A percentile compares a stretch with the other conserved stretches of the same genome.
Evolutionary conservation across 495 filamentous ascomycete species (phyloP).

Genomic region (Xylona heveae): DNA sequence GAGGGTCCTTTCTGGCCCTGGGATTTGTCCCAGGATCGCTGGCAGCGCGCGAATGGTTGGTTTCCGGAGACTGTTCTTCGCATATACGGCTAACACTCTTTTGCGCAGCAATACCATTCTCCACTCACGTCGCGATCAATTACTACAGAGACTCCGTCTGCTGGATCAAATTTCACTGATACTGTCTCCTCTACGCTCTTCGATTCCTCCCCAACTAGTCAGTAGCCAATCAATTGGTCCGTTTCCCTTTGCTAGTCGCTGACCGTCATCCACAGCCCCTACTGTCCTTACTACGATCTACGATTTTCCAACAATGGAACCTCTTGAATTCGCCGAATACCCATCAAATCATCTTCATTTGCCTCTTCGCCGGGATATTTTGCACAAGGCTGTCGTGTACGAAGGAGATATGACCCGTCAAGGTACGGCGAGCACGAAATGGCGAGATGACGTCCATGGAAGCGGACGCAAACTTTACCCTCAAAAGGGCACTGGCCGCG

Average conservation of each 20-base stretch:
- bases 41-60: too few species aligned
- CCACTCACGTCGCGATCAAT: conserved; percentile 44
- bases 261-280: conserved; percentile 20
- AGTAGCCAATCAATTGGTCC: too few species aligned
- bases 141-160: conserved; percentile 44
- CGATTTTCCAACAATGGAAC: conserved; percentile 78
- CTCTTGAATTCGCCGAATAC: conserved; percentile 56
- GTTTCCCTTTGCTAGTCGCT: too few species aligned
- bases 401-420: conserved; percentile 78
- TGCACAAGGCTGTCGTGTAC: conserved; percentile 81
- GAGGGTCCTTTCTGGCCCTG: too few species aligned
- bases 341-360: conserved; percentile 61
- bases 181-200: too few species aligned
- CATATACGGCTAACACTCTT: too few species aligned
- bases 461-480: conserved; percentile 51
- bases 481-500: conserved; percentile 70
- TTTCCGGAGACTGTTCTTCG: too few species aligned
- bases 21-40: too few species aligned
- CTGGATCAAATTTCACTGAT: conserved; percentile 5
- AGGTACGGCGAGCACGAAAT: conserved; percentile 74
- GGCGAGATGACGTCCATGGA: conserved; percentile 63
- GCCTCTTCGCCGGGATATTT: conserved; percentile 74
- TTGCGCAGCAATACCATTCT: conserved; percentile 5
- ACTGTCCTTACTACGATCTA: conserved; percentile 65
- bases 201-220: too few species aligned